Evolutionary conservation across 2,329 filamentous ascomycete genomes (phyloP).

Genomic region (Penicillium sp.): DNA sequence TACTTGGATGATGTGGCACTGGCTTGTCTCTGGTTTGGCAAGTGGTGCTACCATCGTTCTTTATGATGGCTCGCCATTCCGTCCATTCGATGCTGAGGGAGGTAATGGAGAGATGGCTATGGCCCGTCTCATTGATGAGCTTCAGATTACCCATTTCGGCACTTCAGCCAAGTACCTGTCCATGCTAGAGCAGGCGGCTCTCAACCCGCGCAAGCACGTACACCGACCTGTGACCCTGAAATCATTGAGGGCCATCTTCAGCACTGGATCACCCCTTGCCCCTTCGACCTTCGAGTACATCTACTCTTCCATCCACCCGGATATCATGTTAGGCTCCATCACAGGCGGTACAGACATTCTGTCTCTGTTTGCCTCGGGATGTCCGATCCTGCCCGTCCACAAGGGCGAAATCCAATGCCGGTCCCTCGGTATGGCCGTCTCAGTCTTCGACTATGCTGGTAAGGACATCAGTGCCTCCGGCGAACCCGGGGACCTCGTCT

Average conservation of each 20-base stretch:
- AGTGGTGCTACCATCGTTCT: constrained; percentile 80
- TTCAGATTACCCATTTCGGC: constrained; percentile 88
- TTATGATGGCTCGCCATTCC: constrained; percentile 92
- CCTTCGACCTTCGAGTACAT: constrained; percentile 92
- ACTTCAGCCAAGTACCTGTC: constrained; percentile 94
- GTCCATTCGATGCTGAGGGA: constrained; percentile 59
- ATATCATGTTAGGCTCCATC: constrained; percentile 88
- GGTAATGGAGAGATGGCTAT: constrained; percentile 75
- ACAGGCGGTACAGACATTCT: constrained; percentile 97
- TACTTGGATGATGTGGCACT: constrained; percentile 99
- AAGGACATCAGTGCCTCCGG: constrained; percentile 61
- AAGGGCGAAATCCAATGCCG: constrained; percentile 76
- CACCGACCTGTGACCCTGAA: constrained; percentile 43
- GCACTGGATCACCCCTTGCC: constrained; percentile 86
- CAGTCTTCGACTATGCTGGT: constrained; percentile 58
- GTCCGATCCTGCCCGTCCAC: constrained; percentile 71
- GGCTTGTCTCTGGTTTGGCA: constrained; percentile 84
- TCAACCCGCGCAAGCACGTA: constrained; percentile 60
- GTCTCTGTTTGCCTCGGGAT: constrained; percentile 87
- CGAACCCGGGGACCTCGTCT: constrained; percentile 84
- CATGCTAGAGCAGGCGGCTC: constrained; percentile 76
- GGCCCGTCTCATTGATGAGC: constrained; percentile 76
- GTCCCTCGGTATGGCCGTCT: constrained; percentile 77
- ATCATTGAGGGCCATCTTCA: constrained; percentile 81
- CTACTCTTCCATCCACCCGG: constrained; percentile 75